A percentile compares a stretch with the other conserved stretches of the same genome.
Conservation (phyloP, 148 eudicot species). For the Persicaria maculosa region DNA sequence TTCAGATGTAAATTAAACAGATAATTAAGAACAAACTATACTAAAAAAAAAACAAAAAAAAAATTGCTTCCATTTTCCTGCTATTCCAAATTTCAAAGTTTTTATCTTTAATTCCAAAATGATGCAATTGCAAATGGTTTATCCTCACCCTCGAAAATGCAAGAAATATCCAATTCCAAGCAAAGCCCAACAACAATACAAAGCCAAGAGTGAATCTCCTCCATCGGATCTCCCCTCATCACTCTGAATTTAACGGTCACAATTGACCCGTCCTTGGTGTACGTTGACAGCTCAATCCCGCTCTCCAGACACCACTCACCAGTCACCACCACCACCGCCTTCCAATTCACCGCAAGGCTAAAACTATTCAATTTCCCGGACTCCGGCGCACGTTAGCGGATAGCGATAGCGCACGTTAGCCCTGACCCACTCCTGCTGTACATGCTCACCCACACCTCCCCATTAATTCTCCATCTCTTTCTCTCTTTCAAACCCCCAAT, state of each 20-base stretch:
- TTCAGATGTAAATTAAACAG: no score
- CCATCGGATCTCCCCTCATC: background rate
- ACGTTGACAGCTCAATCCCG: background rate
- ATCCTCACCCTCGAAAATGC: background rate
- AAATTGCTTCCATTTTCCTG: no score
- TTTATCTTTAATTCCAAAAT: background rate
- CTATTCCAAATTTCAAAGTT: no score
- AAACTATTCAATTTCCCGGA: background rate
- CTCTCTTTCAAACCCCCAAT: conserved; percentile 3
- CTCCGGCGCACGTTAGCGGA: background rate
- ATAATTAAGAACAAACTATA: no score
- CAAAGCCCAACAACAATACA: background rate
- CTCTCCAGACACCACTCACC: background rate
- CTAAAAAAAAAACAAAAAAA: no score
- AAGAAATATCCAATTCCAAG: background rate
- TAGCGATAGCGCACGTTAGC: no score
- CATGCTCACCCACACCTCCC: background rate
- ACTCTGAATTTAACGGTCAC: background rate
- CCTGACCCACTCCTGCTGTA: background rate
- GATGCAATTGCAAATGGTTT: no score
- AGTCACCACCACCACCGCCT: background rate
- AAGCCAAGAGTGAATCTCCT: background rate
- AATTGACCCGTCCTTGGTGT: background rate
- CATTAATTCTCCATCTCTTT: conserved; percentile 12
- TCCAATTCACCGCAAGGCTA: background rate